Conservation (phyloP, 1,284 basidiomycete genomes). For the Mycena sp. region DNA sequence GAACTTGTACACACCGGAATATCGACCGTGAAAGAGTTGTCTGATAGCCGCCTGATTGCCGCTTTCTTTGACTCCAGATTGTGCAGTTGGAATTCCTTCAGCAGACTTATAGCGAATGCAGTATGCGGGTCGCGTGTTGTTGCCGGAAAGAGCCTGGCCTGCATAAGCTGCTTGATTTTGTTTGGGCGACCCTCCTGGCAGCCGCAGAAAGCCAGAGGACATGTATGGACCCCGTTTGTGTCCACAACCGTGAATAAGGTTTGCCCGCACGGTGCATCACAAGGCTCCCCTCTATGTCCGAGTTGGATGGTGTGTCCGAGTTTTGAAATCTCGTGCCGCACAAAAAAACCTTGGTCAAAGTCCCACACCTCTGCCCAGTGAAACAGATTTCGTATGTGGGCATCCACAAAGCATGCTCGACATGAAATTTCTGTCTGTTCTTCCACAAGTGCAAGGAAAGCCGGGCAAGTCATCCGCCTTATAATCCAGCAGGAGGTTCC, state of each 20-base stretch:
- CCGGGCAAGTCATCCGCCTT: neutral
- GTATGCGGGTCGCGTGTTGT: too few species aligned
- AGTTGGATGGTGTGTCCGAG: neutral
- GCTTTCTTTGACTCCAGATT: too few species aligned
- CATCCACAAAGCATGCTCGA: neutral
- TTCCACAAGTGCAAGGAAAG: neutral
- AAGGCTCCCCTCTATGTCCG: neutral
- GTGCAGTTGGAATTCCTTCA: too few species aligned
- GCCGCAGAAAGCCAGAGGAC: constrained; percentile 17
- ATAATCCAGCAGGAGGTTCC: neutral
- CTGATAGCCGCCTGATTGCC: too few species aligned
- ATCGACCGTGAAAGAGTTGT: too few species aligned
- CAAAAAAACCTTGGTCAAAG: neutral
- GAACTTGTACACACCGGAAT: too few species aligned
- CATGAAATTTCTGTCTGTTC: neutral
- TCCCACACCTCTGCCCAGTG: constrained; percentile 5
- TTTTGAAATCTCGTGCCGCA: neutral
- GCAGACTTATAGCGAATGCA: too few species aligned
- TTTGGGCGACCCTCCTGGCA: too few species aligned
- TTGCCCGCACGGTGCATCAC: neutral
- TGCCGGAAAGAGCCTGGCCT: too few species aligned
- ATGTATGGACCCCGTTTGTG: constrained; percentile 31
- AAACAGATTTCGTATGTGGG: neutral
- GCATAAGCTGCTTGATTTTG: too few species aligned
- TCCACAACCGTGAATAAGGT: constrained; percentile 35